Evolutionary conservation across 495 filamentous ascomycete species (phyloP), one percentile per base, ranked within the genome.

Genomic region (Annulohypoxylon maeteangense): DNA sequence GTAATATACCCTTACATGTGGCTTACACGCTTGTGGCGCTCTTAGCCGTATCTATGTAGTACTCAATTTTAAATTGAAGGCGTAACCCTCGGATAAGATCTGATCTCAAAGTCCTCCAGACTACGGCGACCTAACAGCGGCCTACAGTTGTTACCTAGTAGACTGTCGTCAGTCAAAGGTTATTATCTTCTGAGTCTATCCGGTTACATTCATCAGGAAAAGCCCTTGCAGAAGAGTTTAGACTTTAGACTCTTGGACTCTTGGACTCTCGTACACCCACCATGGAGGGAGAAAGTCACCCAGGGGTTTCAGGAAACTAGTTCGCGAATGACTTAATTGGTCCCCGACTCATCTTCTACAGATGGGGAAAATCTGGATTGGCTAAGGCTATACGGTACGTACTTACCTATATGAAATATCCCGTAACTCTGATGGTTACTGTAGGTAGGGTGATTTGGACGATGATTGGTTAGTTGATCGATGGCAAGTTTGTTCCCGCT

Each of bases 11-110:
- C 53, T 60, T 62, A 20, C 34, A 40, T 47, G 69, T 72, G 69
- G 69, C 69, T 72, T 72, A 62, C 58, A 53, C 29, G 7, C 44
- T 48, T 67, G 69, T 67, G 69, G 69, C 69, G 69, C 60, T 23
- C 44, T 44, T 42, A 45, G 22, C 65, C 45, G 27, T 8, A 16
- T 27, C 18, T 18, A 16, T 27, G 18, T 18, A 14, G 27, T 2
- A 16, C 36, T 27, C 11, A 32, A 32, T 51, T 23, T 57, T 32
- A 60, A 60, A 68, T 53, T 44, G 58, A 54, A 18, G 56, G 25
- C 57, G 36, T 68, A 65, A 44, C 62, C 62, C n/a, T 45, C 29
- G 50, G 62, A 65, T 57, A 47, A 38, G 32, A 23, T 29, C 48
- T 29, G 48, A 29, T 25, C 50, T 36, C 20, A 48, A 50, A 65